phyloP scores from a whole-genome alignment of 225 moss, liverwort and hornwort genomes.

The Lunularia cruciata region DNA sequence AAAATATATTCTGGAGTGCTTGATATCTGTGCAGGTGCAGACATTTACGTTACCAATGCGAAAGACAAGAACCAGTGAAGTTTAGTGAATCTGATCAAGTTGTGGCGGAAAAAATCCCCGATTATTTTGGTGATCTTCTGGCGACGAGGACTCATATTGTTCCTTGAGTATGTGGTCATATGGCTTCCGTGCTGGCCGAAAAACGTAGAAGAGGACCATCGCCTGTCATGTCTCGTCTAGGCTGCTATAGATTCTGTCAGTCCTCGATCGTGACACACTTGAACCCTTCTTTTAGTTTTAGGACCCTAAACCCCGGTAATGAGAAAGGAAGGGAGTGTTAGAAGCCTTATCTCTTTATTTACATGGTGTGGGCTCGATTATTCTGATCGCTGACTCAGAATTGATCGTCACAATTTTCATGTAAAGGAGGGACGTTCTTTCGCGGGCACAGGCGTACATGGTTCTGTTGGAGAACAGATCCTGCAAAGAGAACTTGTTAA shows the following conservation, averaged over 20 bases:
- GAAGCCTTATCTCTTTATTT: conserved; percentile 14
- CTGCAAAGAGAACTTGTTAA: background rate
- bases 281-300: background rate
- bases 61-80: background rate
- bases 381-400: conserved; percentile 9
- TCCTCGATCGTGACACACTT: too few relatives aligned
- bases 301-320: background rate
- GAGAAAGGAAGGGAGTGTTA: background rate
- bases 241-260: too few relatives aligned
- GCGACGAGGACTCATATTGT: background rate
- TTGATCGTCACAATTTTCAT: background rate
- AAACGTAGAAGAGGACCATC: background rate
- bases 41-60: conserved; percentile 3
- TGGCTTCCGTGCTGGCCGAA: conserved; percentile 11
- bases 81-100: too few relatives aligned
- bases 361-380: conserved; percentile 12
- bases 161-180: conserved; percentile 2
- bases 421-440: conserved; percentile 15
- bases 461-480: conserved; percentile 8
- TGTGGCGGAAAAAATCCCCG: background rate
- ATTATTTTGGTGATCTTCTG: background rate
- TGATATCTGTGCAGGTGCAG: conserved; percentile 6
- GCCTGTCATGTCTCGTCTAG: too few relatives aligned
- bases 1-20: conserved; percentile 4
- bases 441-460: conserved; percentile 13